phyloP scores from a whole-genome alignment of 2,329 filamentous ascomycete genomes.

The Aspergillus proliferans region DNA sequence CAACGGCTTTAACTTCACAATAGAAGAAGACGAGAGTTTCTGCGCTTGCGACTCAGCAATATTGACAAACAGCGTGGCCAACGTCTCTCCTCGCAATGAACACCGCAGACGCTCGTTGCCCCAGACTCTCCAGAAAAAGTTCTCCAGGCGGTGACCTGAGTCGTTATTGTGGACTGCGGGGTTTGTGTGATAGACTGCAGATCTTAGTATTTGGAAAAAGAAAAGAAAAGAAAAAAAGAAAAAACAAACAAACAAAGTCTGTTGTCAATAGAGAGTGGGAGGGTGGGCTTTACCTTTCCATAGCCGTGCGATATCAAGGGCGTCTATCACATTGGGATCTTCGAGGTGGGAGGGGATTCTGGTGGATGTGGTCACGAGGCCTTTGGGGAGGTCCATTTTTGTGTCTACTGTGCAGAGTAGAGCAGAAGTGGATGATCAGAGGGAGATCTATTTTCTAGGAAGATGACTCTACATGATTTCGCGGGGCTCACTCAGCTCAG shows the following conservation, averaged over 20 bases:
- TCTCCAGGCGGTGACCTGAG: conserved; percentile 41
- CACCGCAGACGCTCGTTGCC: conserved; percentile 32
- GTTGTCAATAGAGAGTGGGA: background rate
- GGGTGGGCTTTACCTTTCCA: conserved; percentile 41
- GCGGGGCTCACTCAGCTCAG: no score
- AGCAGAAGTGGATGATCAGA: background rate
- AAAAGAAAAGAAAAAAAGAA: conserved; percentile 8
- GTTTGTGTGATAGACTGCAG: conserved; percentile 42
- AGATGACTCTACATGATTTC: no score
- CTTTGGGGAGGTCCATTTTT: conserved; percentile 32
- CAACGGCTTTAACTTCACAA: background rate
- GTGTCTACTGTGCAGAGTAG: conserved; percentile 16
- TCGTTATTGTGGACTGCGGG: conserved; percentile 37
- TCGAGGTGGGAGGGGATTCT: conserved; percentile 32
- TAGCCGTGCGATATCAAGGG: conserved; percentile 38
- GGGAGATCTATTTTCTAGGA: background rate
- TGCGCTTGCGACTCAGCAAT: conserved; percentile 34
- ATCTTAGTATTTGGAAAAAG: conserved; percentile 3
- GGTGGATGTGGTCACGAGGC: conserved; percentile 37
- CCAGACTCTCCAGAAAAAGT: conserved; percentile 51
- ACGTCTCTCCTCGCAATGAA: conserved; percentile 32
- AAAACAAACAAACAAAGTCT: conserved; percentile 3
- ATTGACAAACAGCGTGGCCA: conserved; percentile 40
- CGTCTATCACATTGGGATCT: conserved; percentile 30
- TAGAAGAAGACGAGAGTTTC: background rate